A percentile compares a stretch with the other conserved stretches of the same genome.
Evolutionary conservation across 805 yeast species (phyloP).

Genomic region (Spathaspora sp.): DNA sequence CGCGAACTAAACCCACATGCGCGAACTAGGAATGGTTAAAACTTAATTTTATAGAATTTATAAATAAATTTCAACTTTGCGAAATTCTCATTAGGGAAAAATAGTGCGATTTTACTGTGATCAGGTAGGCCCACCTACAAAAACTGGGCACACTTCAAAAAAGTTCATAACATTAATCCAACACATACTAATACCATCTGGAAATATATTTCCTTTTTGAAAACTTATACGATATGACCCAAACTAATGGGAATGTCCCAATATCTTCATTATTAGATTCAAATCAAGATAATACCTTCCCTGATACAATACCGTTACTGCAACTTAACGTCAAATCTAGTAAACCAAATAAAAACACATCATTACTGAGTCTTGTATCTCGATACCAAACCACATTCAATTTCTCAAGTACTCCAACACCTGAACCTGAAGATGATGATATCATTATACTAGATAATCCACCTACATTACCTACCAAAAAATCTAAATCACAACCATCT

Average conservation of each 20-base stretch:
- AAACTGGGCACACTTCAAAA: not conserved
- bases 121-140: not conserved
- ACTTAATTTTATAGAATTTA: no score
- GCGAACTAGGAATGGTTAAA: no score
- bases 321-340: not conserved
- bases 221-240: slow-evolving; percentile 10
- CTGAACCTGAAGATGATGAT: slow-evolving; percentile 6
- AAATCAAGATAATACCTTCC: slow-evolving; percentile 1
- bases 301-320: slow-evolving; percentile 4
- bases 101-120: not conserved
- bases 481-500: not conserved
- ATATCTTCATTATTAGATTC: slow-evolving; percentile 28
- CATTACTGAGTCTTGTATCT: slow-evolving; percentile 21
- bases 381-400: slow-evolving; percentile 28
- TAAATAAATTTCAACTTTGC: not conserved
- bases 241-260: slow-evolving; percentile 26
- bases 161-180: not conserved
- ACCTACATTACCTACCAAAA: not conserved
- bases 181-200: not conserved
- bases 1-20: no score
- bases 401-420: not conserved
- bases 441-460: slow-evolving; percentile 1
- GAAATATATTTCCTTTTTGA: not conserved
- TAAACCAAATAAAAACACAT: not conserved
- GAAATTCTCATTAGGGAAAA: not conserved